These are phyloP conservation scores for Pseudoneurospora amorphoporcata DNA, from an alignment of 495 filamentous ascomycete genomes.

Conservation along the genomic window DNA sequence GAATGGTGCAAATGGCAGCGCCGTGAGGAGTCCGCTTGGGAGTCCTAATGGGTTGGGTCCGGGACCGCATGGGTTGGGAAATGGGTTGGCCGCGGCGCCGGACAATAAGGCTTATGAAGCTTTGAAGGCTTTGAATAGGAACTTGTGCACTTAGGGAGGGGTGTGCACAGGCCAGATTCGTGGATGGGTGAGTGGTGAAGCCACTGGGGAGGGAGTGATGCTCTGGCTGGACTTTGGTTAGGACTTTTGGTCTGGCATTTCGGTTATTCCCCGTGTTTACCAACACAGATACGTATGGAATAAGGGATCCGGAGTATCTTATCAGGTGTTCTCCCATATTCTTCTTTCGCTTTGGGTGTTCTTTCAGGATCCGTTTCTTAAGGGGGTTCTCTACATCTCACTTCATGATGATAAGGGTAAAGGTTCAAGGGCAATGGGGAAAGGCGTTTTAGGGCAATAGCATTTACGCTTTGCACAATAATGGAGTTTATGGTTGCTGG, in stretches of 20 bases:
- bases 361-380: too few species aligned
- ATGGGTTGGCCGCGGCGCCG: background rate
- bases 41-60: background rate
- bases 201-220: background rate
- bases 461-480: background rate
- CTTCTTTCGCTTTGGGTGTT: background rate
- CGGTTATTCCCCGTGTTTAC: too few species aligned
- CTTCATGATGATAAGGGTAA: background rate
- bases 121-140: background rate
- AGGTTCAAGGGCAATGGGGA: background rate
- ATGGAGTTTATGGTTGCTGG: background rate
- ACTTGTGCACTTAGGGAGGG: background rate
- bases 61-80: background rate
- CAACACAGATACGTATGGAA: too few species aligned
- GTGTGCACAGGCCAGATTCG: too few species aligned
- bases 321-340: too few species aligned
- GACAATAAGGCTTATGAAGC: background rate
- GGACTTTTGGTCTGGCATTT: too few species aligned
- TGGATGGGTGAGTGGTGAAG: too few species aligned
- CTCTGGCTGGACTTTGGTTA: too few species aligned
- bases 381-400: background rate
- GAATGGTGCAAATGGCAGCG: background rate
- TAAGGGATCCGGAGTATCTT: too few species aligned
- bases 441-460: background rate
- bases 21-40: background rate